phyloP scores from a whole-genome alignment of 1,139 yeast species.

The Debaryomyces psychrophilus region DNA sequence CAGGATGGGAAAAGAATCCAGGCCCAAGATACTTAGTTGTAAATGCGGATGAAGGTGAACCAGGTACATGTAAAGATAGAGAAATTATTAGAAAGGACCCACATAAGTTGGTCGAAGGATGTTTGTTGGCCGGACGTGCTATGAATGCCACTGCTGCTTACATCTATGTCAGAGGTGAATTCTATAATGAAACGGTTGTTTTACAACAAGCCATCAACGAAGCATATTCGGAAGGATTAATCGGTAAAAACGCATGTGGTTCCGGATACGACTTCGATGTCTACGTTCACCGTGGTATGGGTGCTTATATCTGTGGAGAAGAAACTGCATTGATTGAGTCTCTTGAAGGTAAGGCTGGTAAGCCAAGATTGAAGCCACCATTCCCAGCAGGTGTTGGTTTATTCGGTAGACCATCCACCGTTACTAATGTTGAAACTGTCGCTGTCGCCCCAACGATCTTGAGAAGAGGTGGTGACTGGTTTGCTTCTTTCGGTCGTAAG shows the following conservation, averaged over 20 bases:
- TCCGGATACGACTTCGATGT: constrained; percentile 83
- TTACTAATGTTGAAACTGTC: constrained; percentile 86
- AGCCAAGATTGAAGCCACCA: constrained; percentile 91
- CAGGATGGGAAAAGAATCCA: constrained; percentile 86
- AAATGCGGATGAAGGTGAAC: constrained; percentile 93
- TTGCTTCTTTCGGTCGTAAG: constrained; percentile 78
- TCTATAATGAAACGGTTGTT: constrained; percentile 72
- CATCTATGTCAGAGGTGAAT: constrained; percentile 87
- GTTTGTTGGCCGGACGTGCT: constrained; percentile 83
- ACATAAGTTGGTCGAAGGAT: constrained; percentile 86
- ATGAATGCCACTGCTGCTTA: constrained; percentile 94
- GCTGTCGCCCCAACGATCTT: constrained; percentile 86
- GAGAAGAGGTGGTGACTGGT: constrained; percentile 90
- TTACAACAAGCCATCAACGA: constrained; percentile 83
- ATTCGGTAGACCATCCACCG: constrained; percentile 88
- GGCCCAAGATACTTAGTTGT: constrained; percentile 88
- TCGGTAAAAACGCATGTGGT: constrained; percentile 86
- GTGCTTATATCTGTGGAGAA: constrained; percentile 90
- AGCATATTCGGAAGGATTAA: constrained; percentile 76
- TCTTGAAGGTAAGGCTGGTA: constrained; percentile 88
- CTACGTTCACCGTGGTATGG: constrained; percentile 86
- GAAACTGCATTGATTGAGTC: constrained; percentile 88
- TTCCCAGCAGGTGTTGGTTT: constrained; percentile 93
- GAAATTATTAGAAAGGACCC: constrained; percentile 90
- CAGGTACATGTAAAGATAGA: constrained; percentile 90